These are phyloP conservation scores for Boletellus emodensis DNA, from an alignment of 768 basidiomycete genomes.

Conservation along the genomic window DNA sequence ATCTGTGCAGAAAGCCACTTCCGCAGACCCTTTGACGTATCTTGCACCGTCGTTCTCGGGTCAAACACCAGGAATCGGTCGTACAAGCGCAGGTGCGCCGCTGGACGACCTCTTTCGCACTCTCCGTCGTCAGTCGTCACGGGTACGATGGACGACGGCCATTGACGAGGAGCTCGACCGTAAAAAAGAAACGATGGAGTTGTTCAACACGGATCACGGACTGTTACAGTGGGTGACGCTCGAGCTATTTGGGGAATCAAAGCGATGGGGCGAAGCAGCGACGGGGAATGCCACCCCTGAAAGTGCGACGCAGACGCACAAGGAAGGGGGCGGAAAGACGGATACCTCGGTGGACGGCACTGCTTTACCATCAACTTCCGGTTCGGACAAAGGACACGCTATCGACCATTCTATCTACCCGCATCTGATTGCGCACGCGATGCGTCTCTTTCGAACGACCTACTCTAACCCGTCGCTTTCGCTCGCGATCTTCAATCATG, in stretches of 20 bases:
- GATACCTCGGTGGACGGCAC: neutral
- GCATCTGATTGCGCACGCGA: constrained; percentile 69
- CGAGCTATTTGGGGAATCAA: constrained; percentile 64
- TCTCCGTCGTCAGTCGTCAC: constrained; percentile 49
- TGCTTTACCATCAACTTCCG: neutral
- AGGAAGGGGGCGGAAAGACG: neutral
- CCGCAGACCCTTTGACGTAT: neutral
- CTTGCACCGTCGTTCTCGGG: neutral
- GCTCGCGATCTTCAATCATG: constrained; percentile 77
- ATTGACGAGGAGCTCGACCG: constrained; percentile 56
- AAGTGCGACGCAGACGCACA: neutral
- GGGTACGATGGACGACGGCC: constrained; percentile 48
- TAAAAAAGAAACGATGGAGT: constrained; percentile 70
- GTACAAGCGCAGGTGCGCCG: constrained; percentile 1
- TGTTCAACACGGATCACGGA: constrained; percentile 63
- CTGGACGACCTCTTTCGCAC: constrained; percentile 52
- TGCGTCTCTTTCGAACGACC: constrained; percentile 73
- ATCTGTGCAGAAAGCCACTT: too few relatives aligned
- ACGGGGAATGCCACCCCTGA: constrained; percentile 29
- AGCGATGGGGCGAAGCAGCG: constrained; percentile 46
- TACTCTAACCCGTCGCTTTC: constrained; percentile 79
- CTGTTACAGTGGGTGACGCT: constrained; percentile 70
- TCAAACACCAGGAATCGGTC: constrained; percentile 17
- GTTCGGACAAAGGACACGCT: constrained; percentile 21
- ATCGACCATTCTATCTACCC: constrained; percentile 69